phyloP scores from a whole-genome alignment of 495 filamentous ascomycete genomes.

The Podospora pseudocomata region DNA sequence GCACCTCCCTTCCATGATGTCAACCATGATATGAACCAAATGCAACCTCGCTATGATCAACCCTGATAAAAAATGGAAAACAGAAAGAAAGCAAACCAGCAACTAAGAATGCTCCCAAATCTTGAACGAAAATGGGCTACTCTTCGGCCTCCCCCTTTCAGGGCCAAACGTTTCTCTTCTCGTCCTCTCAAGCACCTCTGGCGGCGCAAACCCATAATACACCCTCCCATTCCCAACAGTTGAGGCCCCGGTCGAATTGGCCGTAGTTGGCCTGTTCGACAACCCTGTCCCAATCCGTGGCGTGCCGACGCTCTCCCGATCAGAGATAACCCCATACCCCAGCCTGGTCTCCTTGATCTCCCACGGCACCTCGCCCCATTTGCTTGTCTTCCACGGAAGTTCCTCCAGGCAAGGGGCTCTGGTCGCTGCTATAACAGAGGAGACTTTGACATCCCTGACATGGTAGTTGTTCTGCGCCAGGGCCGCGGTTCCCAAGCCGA shows the following conservation, averaged over 20 bases:
- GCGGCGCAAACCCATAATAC: constrained; percentile 30
- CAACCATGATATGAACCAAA: background rate
- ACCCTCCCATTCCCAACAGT: constrained; percentile 10
- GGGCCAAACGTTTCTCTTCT: constrained; percentile 18
- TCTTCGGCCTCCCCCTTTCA: constrained; percentile 11
- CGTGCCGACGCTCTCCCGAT: constrained; percentile 13
- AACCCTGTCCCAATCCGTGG: constrained; percentile 8
- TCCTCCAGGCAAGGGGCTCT: constrained; percentile 28
- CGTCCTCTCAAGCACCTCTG: constrained; percentile 19
- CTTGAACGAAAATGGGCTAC: constrained; percentile 17
- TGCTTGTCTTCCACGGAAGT: constrained; percentile 27
- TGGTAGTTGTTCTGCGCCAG: constrained; percentile 29
- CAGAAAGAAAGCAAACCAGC: background rate
- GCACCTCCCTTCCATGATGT: too few species aligned
- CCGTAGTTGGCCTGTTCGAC: background rate
- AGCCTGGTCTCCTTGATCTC: constrained; percentile 22
- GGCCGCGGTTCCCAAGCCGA: constrained; percentile 27
- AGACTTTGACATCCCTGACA: constrained; percentile 25
- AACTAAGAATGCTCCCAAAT: constrained; percentile 14
- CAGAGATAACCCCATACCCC: constrained; percentile 26
- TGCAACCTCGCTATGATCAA: background rate
- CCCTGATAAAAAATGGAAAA: background rate
- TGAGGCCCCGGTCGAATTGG: background rate
- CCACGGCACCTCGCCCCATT: constrained; percentile 29
- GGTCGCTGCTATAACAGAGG: constrained; percentile 30